A percentile compares a stretch with the other conserved stretches of the same genome.
Conservation (phyloP, 2,329 filamentous ascomycete genomes). For the Penicillium hordei region DNA sequence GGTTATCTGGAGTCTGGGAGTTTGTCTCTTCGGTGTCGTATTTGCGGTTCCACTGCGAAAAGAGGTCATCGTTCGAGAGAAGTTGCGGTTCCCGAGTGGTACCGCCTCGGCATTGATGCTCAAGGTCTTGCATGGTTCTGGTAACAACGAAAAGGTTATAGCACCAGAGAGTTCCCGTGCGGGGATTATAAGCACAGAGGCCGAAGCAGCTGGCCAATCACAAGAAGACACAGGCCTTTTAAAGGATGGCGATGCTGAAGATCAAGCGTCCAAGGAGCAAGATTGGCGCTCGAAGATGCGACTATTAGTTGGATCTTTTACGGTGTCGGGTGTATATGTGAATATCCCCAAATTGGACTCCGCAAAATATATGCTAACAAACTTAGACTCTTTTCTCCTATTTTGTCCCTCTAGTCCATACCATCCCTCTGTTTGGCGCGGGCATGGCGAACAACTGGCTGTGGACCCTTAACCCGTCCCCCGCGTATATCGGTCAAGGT, state of each 20-base stretch:
- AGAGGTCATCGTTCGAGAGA: conserved; percentile 90
- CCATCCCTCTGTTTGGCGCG: conserved; percentile 81
- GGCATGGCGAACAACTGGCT: conserved; percentile 77
- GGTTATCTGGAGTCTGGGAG: conserved; percentile 84
- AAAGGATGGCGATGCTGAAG: conserved; percentile 40
- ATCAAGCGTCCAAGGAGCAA: conserved; percentile 40
- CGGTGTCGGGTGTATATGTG: conserved; percentile 57
- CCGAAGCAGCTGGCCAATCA: conserved; percentile 32
- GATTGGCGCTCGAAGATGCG: conserved; percentile 65
- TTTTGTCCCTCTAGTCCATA: conserved; percentile 81
- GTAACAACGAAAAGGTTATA: conserved; percentile 44
- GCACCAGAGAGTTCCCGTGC: conserved; percentile 16
- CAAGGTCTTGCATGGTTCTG: conserved; percentile 74
- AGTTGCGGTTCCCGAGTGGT: conserved; percentile 89
- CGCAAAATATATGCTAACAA: conserved; percentile 14
- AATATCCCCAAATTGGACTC: conserved; percentile 15
- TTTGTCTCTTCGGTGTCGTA: conserved; percentile 95
- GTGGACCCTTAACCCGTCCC: conserved; percentile 93
- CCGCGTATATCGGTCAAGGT: conserved; percentile 96
- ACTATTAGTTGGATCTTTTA: conserved; percentile 60
- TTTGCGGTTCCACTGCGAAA: conserved; percentile 89
- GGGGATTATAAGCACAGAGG: conserved; percentile 27
- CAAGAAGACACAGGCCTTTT: conserved; percentile 48
- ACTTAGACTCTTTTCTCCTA: conserved; percentile 79
- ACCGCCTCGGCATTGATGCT: conserved; percentile 96